Evolutionary conservation across 2,329 filamentous ascomycete genomes (phyloP).

Genomic region (Trichoderma polysporum): DNA sequence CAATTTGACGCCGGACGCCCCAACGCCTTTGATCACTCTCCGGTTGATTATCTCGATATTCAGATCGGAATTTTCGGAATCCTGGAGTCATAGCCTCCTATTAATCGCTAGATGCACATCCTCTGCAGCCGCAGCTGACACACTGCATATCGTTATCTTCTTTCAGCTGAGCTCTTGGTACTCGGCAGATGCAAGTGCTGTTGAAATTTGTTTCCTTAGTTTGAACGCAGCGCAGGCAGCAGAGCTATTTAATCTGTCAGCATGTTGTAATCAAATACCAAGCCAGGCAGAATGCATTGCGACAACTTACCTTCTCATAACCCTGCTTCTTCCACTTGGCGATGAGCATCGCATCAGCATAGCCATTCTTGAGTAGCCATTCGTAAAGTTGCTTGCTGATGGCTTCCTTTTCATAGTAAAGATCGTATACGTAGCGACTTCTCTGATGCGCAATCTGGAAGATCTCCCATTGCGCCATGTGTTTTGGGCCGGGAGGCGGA

Average conservation of each 20-base stretch:
- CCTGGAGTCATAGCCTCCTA: neutral
- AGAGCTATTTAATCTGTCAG: conserved; percentile 59
- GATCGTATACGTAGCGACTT: conserved; percentile 89
- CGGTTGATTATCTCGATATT: neutral
- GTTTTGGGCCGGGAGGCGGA: conserved; percentile 73
- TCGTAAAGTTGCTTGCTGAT: conserved; percentile 92
- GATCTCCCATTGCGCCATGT: conserved; percentile 94
- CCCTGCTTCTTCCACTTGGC: conserved; percentile 99
- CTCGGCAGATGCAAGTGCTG: conserved; percentile 93
- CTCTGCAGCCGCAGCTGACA: conserved; percentile 90
- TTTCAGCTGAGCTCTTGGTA: conserved; percentile 85
- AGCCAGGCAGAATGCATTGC: neutral
- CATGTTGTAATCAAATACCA: neutral
- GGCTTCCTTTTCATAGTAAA: conserved; percentile 97
- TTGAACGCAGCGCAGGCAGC: conserved; percentile 93
- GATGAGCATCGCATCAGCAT: conserved; percentile 92
- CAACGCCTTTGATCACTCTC: conserved; percentile 18
- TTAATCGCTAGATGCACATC: conserved; percentile 83
- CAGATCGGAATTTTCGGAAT: neutral
- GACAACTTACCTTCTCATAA: conserved; percentile 79
- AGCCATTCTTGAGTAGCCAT: conserved; percentile 93
- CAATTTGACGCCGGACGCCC: conserved; percentile 20
- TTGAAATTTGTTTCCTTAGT: conserved; percentile 99
- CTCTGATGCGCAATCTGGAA: conserved; percentile 97
- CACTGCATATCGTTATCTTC: conserved; percentile 90